These are phyloP conservation scores for Miamiensis avidus DNA, from an alignment of 169 alveolate species.

Conservation along the genomic window DNA sequence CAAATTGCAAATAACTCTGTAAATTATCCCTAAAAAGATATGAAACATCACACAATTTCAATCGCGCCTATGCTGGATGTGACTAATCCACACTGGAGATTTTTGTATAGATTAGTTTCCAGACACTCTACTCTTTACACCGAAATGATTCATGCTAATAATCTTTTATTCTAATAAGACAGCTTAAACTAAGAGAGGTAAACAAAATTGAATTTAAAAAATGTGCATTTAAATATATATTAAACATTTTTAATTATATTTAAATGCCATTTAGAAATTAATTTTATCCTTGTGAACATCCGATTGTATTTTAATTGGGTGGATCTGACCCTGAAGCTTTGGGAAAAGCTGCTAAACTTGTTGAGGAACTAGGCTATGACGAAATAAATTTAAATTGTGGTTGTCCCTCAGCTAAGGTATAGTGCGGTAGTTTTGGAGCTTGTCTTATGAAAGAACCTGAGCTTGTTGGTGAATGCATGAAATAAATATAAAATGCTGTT, in stretches of 20 bases:
- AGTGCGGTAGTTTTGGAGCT: constrained; percentile 74
- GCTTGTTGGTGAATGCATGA: constrained; percentile 57
- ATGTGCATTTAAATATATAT: background rate
- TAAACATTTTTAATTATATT: background rate
- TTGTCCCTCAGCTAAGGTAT: constrained; percentile 72
- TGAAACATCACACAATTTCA: constrained; percentile 15
- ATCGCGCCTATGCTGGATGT: constrained; percentile 54
- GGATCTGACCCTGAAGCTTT: constrained; percentile 74
- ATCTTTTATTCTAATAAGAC: too few species aligned
- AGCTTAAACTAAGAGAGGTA: too few species aligned
- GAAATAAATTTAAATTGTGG: constrained; percentile 78
- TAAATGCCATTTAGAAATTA: constrained; percentile 13
- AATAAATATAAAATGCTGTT: constrained; percentile 41
- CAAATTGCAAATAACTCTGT: background rate
- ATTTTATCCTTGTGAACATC: constrained; percentile 61
- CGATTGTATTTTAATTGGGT: constrained; percentile 73
- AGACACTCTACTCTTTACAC: constrained; percentile 61
- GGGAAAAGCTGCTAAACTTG: constrained; percentile 61
- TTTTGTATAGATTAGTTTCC: constrained; percentile 66
- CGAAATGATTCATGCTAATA: constrained; percentile 76
- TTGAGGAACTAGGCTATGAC: constrained; percentile 63
- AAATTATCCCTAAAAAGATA: background rate
- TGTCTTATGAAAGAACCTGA: constrained; percentile 73
- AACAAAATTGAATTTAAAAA: too few species aligned
- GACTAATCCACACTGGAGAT: constrained; percentile 66